Evolutionary conservation across 257 asterid species (phyloP).

Genomic region (Solanum tarijense): DNA sequence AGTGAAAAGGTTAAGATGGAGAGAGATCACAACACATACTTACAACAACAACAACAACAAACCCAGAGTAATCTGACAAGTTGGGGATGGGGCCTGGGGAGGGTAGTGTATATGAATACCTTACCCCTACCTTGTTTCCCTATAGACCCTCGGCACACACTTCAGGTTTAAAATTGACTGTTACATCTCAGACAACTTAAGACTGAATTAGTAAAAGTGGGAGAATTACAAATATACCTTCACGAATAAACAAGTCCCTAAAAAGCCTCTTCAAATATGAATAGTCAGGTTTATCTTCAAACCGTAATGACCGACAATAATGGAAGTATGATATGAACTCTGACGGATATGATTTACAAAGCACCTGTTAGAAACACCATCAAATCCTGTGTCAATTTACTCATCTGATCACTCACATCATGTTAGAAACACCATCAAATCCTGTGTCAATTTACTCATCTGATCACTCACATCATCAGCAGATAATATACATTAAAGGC

Average conservation of each 20-base stretch:
- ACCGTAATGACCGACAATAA: conserved; percentile 81
- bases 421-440: conserved; percentile 7
- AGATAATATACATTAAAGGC: not conserved
- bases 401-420: not conserved
- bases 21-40: not conserved
- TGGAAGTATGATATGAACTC: conserved; percentile 90
- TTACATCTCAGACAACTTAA: not conserved
- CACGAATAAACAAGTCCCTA: conserved; percentile 89
- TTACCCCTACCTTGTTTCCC: not conserved
- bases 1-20: conserved; percentile 5
- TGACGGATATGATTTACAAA: conserved; percentile 81
- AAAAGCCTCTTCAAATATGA: conserved; percentile 90
- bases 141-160: not conserved
- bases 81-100: not conserved
- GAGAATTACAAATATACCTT: conserved; percentile 37
- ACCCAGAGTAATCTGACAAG: not conserved
- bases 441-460: not conserved
- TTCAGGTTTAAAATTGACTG: not conserved
- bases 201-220: not conserved
- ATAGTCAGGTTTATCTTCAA: conserved; percentile 90
- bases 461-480: not conserved
- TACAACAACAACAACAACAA: not conserved
- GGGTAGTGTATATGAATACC: not conserved
- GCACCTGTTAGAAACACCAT: conserved; percentile 39
- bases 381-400: not conserved